Conservation (phyloP, 441 rosid species). For the Metrosideros polymorpha region DNA sequence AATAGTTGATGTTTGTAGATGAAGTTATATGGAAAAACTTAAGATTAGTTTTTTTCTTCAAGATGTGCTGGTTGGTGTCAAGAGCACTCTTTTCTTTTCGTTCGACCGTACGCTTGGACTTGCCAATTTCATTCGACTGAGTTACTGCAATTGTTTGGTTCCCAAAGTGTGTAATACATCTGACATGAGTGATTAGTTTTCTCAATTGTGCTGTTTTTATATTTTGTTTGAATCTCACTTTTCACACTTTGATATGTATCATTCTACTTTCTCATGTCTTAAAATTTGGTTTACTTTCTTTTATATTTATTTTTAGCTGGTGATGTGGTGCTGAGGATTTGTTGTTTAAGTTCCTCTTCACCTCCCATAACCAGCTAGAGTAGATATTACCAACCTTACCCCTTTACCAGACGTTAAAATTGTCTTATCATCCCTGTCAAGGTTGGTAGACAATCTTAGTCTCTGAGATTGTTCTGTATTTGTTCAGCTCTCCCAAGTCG, state of each 20-base stretch:
- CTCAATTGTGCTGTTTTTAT: neutral
- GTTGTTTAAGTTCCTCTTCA: conserved; percentile 14
- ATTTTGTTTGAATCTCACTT: neutral
- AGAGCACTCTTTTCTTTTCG: neutral
- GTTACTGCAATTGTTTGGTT: neutral
- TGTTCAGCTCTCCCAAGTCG: neutral
- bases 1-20: neutral
- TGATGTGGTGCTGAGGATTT: conserved; percentile 27
- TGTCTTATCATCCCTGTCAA: conserved; percentile 22
- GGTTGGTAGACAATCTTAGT: conserved; percentile 14
- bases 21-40: neutral
- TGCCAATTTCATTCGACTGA: neutral
- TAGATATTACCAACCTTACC: conserved; percentile 10
- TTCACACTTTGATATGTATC: conserved; percentile 1
- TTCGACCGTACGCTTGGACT: neutral
- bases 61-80: neutral
- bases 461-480: neutral
- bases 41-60: neutral
- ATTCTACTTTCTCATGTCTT: neutral
- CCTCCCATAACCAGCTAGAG: conserved; percentile 35
- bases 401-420: conserved; percentile 13
- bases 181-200: neutral
- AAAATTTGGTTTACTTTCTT: neutral
- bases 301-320: conserved; percentile 18
- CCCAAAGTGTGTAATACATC: neutral